A percentile compares a stretch with the other conserved stretches of the same genome.
Conservation (phyloP, 129 eudicot genomes). For the Saussurea involucrata region DNA sequence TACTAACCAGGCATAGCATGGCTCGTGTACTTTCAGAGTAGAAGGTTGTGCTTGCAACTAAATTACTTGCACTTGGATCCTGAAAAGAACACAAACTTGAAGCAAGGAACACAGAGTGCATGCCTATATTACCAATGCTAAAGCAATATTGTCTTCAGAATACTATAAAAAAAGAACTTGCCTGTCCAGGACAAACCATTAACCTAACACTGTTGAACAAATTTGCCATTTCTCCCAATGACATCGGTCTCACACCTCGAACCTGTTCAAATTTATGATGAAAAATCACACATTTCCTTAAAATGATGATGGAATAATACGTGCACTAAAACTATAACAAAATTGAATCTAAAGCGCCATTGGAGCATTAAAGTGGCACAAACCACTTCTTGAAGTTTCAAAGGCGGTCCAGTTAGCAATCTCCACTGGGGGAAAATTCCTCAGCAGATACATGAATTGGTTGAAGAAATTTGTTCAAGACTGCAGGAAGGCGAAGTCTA, state of each 20-base stretch:
- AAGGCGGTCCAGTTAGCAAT: slow-evolving; percentile 92
- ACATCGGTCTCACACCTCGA: slow-evolving; percentile 93
- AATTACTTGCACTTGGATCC: slow-evolving; percentile 93
- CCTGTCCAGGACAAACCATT: too few species aligned
- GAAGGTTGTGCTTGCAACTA: slow-evolving; percentile 93
- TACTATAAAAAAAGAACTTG: too few species aligned
- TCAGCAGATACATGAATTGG: slow-evolving; percentile 76
- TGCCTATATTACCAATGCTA: too few species aligned
- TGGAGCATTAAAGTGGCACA: slow-evolving; percentile 2
- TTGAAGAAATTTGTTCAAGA: too few species aligned
- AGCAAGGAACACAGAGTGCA: too few species aligned
- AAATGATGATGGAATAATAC: background rate
- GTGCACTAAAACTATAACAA: background rate
- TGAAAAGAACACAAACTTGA: too few species aligned
- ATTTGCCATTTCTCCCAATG: too few species aligned
- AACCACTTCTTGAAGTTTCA: slow-evolving; percentile 99
- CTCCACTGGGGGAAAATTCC: slow-evolving; percentile 97
- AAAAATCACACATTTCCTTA: background rate
- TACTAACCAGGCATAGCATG: slow-evolving; percentile 83
- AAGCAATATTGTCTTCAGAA: too few species aligned
- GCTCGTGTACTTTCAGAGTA: slow-evolving; percentile 91
- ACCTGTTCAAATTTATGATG: slow-evolving; percentile 51
- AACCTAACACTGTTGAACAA: too few species aligned
- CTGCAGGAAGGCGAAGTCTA: too few species aligned
- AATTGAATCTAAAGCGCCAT: slow-evolving; percentile 1